Base-by-base conservation (phyloP, 169 alveolate species). In the Hepatocystis sp. region DNA sequence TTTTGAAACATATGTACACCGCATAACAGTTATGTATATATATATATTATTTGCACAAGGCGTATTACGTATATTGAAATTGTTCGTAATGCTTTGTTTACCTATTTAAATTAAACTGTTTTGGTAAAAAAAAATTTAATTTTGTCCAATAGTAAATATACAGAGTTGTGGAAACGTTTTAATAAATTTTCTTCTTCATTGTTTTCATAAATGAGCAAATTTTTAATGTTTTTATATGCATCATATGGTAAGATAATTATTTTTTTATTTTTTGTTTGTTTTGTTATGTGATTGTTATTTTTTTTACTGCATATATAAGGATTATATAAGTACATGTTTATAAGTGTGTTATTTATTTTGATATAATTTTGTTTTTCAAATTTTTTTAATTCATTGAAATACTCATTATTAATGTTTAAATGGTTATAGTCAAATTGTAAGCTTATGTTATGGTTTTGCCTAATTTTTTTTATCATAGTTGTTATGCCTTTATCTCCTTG, bases 321-420 rank as follows among this genome's bases (percentile, higher is more conserved):
- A 64, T 81, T 81, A 32, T 66, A 81, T 42, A 81, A 51, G 39
- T 81, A 81, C 89, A 63, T 81, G 17, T 81, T 64, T 63, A 81
- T 34, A 10, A 81, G 32, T 5, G 63, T 46, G 34, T 81, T 81
- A 28, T 81, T 81, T 32, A 81, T 64, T 81, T 81, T 81, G 15
- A 49, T 19, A 28, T 15, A 63, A 46, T 63, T 53, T 34, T 81
- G 30, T 3, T 19, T 34, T 27, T 81, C 84, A 56, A 61, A 63
- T 34, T 81, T 81, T 81, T 63, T 63, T 34, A 81, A 58, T 32
- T 61, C 64, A 28, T 52, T 13, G n/a, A 61, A 81, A 63, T 81
- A 81, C 27, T 81, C 89, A 63, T 81, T 64, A 5, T 46, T 81
- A 17, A 56, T 71, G 13, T 53, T 23, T 28, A 81, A 32, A 25